Percentiles rank a stretch among this genome's conserved stretches.
These are phyloP conservation scores for Ustilago tritici DNA, from an alignment of 1,284 basidiomycete species.

Conservation along the genomic window DNA sequence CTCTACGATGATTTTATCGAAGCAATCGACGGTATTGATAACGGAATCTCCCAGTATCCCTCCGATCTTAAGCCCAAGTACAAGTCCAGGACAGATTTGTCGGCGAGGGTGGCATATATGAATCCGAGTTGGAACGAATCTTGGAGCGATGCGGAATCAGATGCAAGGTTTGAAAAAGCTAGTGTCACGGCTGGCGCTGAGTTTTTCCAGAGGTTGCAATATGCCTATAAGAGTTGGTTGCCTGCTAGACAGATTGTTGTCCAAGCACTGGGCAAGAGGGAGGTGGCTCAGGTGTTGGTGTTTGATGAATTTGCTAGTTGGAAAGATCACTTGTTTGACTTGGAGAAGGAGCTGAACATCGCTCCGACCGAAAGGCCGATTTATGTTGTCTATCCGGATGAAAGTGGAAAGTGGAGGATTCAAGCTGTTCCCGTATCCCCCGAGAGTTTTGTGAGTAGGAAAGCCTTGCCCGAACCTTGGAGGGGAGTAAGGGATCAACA, in stretches of 20 bases:
- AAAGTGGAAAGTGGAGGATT: conserved; percentile 85
- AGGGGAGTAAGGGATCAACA: conserved; percentile 88
- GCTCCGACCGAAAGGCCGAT: conserved; percentile 73
- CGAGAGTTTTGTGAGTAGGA: conserved; percentile 89
- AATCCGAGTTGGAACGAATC: conserved; percentile 68
- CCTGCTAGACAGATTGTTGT: conserved; percentile 88
- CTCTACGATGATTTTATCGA: conserved; percentile 93
- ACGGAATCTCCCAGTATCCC: conserved; percentile 66
- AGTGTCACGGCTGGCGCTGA: conserved; percentile 87
- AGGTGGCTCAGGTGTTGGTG: conserved; percentile 78
- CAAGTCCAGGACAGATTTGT: conserved; percentile 65
- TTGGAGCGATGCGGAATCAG: conserved; percentile 45
- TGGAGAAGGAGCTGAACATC: conserved; percentile 74
- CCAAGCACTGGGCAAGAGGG: conserved; percentile 76
- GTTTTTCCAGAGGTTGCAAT: conserved; percentile 83
- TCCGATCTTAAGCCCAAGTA: conserved; percentile 57
- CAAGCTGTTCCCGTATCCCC: conserved; percentile 88
- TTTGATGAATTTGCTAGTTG: conserved; percentile 86
- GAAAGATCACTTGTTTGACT: conserved; percentile 94
- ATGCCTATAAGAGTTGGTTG: conserved; percentile 89
- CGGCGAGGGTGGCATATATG: conserved; percentile 62
- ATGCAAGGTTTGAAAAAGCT: conserved; percentile 78
- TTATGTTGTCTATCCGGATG: conserved; percentile 88
- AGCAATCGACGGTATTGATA: conserved; percentile 92
- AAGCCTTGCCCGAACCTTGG: conserved; percentile 92